phyloP scores from a whole-genome alignment of 345 rosid species.

The Iberis pinnata region DNA sequence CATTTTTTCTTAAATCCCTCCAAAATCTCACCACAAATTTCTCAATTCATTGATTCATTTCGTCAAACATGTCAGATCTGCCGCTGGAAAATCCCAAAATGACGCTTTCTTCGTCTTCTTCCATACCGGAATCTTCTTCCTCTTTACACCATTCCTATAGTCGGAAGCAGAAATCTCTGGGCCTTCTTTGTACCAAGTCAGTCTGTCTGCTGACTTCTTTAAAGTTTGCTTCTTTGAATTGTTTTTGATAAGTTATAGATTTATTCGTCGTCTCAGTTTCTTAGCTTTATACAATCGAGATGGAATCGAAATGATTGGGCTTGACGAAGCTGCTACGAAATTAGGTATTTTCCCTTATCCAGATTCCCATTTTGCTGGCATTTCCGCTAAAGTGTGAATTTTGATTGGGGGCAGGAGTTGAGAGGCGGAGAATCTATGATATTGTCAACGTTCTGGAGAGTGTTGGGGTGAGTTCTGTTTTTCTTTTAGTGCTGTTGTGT shows the following conservation, averaged over 20 bases:
- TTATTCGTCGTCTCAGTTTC: conserved; percentile 40
- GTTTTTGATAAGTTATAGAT: not conserved
- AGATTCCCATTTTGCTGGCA: not conserved
- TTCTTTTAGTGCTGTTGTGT: not conserved
- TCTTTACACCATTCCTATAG: conserved; percentile 55
- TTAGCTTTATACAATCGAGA: conserved; percentile 63
- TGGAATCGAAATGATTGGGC: conserved; percentile 59
- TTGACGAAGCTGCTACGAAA: conserved; percentile 70
- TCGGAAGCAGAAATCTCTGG: conserved; percentile 84
- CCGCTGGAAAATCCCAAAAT: conserved; percentile 13
- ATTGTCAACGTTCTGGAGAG: conserved; percentile 85
- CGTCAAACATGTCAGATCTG: conserved; percentile 29
- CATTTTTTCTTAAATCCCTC: conserved; percentile 14
- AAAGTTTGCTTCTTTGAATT: not conserved
- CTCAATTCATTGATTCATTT: no score
- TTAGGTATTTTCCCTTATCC: conserved; percentile 41
- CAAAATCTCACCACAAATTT: not conserved
- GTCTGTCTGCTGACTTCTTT: not conserved
- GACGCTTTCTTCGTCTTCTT: conserved; percentile 24
- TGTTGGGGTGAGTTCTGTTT: conserved; percentile 56
- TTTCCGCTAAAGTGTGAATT: no score
- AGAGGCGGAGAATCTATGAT: conserved; percentile 80
- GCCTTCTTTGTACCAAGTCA: conserved; percentile 84
- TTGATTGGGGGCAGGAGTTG: conserved; percentile 50
- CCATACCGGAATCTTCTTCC: conserved; percentile 41